phyloP scores from a whole-genome alignment of 352 stramenopile genomes.

The Globisporangium paroecandrum region DNA sequence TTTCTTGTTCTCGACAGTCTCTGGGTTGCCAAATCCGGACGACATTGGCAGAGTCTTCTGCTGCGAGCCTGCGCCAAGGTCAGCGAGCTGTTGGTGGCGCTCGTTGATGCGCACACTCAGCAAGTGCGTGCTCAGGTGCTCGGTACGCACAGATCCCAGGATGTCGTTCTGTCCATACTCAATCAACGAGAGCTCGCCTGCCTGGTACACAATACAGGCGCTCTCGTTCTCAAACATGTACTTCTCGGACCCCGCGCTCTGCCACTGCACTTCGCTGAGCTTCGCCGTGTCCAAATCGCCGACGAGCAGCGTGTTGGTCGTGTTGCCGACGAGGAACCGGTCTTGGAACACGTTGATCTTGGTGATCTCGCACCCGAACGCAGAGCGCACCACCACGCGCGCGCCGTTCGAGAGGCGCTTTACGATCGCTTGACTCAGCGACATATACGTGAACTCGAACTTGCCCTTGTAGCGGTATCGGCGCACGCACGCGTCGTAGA shows the following conservation, averaged over 20 bases:
- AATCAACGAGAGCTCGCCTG: slow-evolving; percentile 90
- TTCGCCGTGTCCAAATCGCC: slow-evolving; percentile 90
- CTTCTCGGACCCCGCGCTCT: slow-evolving; percentile 86
- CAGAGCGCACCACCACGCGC: slow-evolving; percentile 84
- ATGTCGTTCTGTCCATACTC: slow-evolving; percentile 94
- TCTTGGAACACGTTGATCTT: slow-evolving; percentile 96
- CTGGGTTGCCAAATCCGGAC: slow-evolving; percentile 8
- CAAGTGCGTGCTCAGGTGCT: slow-evolving; percentile 89
- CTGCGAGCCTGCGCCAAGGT: slow-evolving; percentile 23
- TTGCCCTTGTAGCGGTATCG: slow-evolving; percentile 92
- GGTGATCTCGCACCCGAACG: slow-evolving; percentile 91
- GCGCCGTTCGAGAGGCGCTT: slow-evolving; percentile 85
- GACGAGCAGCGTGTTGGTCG: slow-evolving; percentile 89
- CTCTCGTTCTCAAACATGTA: slow-evolving; percentile 94
- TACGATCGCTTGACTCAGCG: slow-evolving; percentile 92
- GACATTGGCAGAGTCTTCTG: slow-evolving; percentile 23
- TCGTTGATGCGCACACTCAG: slow-evolving; percentile 94
- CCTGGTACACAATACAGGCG: slow-evolving; percentile 89
- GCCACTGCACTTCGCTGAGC: slow-evolving; percentile 91
- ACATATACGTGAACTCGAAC: slow-evolving; percentile 96
- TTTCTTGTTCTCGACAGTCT: slow-evolving; percentile 88
- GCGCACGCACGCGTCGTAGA: slow-evolving; percentile 91
- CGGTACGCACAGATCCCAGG: slow-evolving; percentile 87
- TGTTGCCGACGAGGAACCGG: slow-evolving; percentile 89
- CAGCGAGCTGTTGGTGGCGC: slow-evolving; percentile 30